Percentiles rank a stretch among this genome's conserved stretches.
Conservation (phyloP, 441 rosid genomes). For the Syzygium malaccense region DNA sequence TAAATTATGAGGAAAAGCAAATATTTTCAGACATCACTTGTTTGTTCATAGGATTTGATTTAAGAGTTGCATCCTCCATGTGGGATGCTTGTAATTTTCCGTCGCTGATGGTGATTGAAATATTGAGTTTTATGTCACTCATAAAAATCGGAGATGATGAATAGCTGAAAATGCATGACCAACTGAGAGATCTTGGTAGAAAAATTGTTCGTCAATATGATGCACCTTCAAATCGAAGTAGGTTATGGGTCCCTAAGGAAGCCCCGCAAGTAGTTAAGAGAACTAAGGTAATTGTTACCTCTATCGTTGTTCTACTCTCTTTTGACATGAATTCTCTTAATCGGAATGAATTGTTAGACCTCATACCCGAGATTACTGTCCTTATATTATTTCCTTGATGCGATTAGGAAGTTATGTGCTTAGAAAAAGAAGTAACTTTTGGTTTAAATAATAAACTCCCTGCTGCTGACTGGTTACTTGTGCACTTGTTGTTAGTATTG, state of each 20-base stretch:
- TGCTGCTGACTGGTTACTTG: fast-evolving
- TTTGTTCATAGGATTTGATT: fast-evolving
- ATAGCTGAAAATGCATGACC: background rate
- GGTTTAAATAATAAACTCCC: background rate
- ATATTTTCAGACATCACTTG: background rate
- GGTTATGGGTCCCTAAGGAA: background rate
- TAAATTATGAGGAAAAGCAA: background rate
- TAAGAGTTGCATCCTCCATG: background rate
- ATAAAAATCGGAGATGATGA: background rate
- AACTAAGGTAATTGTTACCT: background rate
- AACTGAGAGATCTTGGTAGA: background rate
- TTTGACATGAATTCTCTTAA: background rate
- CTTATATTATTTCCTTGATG: background rate
- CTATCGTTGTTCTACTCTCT: background rate
- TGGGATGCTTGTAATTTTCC: background rate
- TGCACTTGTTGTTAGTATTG: background rate
- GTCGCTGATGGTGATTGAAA: background rate
- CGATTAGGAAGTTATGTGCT: background rate
- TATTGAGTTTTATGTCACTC: background rate
- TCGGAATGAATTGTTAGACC: background rate
- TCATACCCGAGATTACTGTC: background rate
- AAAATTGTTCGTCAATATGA: background rate
- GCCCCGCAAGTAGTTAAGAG: background rate
- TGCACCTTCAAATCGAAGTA: background rate
- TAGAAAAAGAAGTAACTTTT: background rate